phyloP scores from a whole-genome alignment of 164 flowering plant genomes.

The Annona squamosa region DNA sequence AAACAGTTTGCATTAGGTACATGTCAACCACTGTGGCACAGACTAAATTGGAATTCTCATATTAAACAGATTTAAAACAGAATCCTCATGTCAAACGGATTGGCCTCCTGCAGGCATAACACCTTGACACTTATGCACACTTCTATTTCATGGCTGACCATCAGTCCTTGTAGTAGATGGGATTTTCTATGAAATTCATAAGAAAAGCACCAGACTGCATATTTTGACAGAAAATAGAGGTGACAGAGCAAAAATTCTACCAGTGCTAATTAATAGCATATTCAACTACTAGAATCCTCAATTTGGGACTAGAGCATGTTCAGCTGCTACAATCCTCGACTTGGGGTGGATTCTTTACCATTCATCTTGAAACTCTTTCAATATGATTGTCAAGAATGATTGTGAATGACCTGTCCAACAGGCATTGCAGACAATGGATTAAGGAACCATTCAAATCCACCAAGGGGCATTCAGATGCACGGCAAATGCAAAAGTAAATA shows the following conservation, averaged over 20 bases:
- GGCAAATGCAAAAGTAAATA: neutral
- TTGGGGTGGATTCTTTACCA: slow-evolving; percentile 33
- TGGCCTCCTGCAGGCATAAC: neutral
- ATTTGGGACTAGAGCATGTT: neutral
- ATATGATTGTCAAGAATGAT: slow-evolving; percentile 55
- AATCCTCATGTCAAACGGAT: neutral
- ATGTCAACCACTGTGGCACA: too few relatives aligned
- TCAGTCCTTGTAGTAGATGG: neutral
- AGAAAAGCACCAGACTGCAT: neutral
- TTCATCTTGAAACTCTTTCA: slow-evolving; percentile 79
- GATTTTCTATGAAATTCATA: neutral
- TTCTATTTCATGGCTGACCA: neutral
- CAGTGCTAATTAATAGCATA: neutral
- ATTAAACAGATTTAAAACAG: neutral
- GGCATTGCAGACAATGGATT: neutral
- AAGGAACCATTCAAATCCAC: neutral
- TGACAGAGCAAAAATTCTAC: neutral
- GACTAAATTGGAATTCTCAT: too few relatives aligned
- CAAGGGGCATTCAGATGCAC: neutral
- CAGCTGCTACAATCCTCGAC: neutral
- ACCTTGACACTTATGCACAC: neutral
- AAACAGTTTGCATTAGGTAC: neutral
- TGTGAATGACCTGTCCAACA: slow-evolving; percentile 52
- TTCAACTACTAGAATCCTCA: too few relatives aligned
- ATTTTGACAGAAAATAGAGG: neutral